Percentiles rank a stretch among this genome's conserved stretches.
These are phyloP conservation scores for Aspergillus ruber DNA, from an alignment of 2,329 filamentous ascomycete species.

Conservation along the genomic window DNA sequence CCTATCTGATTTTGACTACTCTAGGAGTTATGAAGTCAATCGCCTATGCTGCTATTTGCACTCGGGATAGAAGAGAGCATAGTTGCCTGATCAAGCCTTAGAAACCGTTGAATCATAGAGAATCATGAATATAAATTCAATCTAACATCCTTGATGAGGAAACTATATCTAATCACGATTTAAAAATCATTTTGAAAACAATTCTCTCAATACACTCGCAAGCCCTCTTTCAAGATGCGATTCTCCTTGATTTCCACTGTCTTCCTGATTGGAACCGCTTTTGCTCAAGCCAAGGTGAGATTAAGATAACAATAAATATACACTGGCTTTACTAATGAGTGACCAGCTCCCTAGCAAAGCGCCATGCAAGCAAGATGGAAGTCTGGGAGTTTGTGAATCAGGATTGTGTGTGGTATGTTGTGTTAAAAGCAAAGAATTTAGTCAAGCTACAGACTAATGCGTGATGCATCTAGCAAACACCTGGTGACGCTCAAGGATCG, in stretches of 20 bases:
- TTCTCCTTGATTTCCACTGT: not conserved
- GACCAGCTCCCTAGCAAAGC: constrained; percentile 2
- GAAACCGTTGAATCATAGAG: not conserved
- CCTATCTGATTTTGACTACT: not conserved
- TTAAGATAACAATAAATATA: not conserved
- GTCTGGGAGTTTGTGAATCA: constrained; percentile 1
- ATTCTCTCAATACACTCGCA: not conserved
- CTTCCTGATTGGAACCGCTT: not conserved
- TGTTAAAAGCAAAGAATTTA: not conserved
- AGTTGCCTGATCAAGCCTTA: not conserved
- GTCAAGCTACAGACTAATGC: not conserved
- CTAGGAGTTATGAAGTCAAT: not conserved
- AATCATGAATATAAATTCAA: not conserved
- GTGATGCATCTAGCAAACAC: not conserved
- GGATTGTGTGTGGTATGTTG: constrained; percentile 4
- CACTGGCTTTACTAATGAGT: not conserved
- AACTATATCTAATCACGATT: not conserved
- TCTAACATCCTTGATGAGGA: not conserved
- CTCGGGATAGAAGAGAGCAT: not conserved
- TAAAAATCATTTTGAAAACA: not conserved
- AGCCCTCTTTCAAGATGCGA: not conserved
- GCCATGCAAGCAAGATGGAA: constrained; percentile 2
- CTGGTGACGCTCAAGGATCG: not conserved
- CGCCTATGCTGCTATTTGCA: not conserved
- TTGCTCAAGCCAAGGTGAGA: not conserved